Evolutionary conservation across 495 filamentous ascomycete species (phyloP).

Genomic region (Tirmania nivea): DNA sequence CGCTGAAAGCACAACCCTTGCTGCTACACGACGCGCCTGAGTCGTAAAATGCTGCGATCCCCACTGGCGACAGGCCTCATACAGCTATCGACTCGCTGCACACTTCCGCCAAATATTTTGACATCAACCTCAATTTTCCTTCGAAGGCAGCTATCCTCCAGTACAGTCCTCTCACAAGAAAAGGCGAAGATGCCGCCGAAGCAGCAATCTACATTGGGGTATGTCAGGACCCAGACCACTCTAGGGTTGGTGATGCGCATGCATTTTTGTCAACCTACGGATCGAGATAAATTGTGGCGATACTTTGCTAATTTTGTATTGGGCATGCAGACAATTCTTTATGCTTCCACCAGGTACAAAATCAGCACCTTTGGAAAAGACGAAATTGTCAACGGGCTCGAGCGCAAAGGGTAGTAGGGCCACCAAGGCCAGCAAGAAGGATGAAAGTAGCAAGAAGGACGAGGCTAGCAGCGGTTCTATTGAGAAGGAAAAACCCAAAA

Average conservation of each 20-base stretch:
- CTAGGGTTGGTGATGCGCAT: conserved; percentile 44
- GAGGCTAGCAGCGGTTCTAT: conserved; percentile 3
- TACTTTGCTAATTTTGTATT: conserved; percentile 1
- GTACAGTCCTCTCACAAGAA: too few relatives aligned
- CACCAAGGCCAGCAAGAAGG: background rate
- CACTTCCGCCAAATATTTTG: too few relatives aligned
- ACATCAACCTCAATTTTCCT: too few relatives aligned
- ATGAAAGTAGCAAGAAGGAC: conserved; percentile 25
- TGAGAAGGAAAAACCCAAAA: background rate
- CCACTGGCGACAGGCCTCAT: too few relatives aligned
- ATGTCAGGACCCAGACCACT: conserved; percentile 64
- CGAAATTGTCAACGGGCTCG: conserved; percentile 24
- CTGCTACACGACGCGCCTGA: too few relatives aligned
- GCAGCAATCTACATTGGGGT: conserved; percentile 88
- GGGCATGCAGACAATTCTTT: conserved; percentile 45
- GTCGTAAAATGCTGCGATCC: too few relatives aligned
- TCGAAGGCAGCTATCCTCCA: too few relatives aligned
- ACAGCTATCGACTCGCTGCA: too few relatives aligned
- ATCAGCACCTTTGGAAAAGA: conserved; percentile 41
- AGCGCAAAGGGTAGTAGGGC: too few relatives aligned
- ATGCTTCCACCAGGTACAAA: conserved; percentile 32
- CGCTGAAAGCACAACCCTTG: too few relatives aligned
- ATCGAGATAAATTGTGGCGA: background rate
- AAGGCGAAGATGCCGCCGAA: conserved; percentile 33
- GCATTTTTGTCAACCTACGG: conserved; percentile 2